Evolutionary conservation across 805 yeast genomes (phyloP), one percentile per base, ranked within the genome.

Genomic region (Metschnikowia proteae): DNA sequence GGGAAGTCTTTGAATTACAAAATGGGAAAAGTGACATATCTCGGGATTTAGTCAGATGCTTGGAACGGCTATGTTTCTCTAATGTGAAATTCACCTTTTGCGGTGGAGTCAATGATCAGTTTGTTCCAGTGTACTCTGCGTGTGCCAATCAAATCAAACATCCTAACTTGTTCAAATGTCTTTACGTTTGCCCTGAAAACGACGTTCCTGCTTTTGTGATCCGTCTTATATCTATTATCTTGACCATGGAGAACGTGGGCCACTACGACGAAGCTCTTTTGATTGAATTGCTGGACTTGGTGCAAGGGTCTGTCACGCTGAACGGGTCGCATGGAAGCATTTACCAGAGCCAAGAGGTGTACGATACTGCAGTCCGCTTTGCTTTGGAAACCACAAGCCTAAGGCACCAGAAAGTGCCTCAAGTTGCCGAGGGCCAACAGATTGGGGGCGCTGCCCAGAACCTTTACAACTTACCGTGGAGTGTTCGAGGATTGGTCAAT

Each of bases 341-440:
- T 9, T 58, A 54, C 44, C 43, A 48, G 6, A 59, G 65, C 33
- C 47, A 55, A 5, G 50, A 56, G 22, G 60, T 72, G 4, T 73
- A 68, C 53, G 40, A 50, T 23, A 55, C 52, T 3, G 71, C 69
- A 2, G 57, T 73, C 9, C 56, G 56, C 34, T 68, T 68, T 51
- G 55, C 66, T 8, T 50, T 71, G 45, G 76, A 71, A 44, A 70
- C 76, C 7, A 73, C 76, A 13, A 61, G 57, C 43, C 56, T 70
- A 5, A 51, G 43, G 38, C 28, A 34, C 29, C 49, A 44, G 28
- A 51, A 48, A 28, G 25, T 13, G 30, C 48, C 46, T 17, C 38
- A 27, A 7, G 4, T 5, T 3, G 30, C 41, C 6, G 29, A 38
- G 13, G 7, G 6, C 10, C 27, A 11, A 22, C 39, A 22, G n/a